phyloP scores from a whole-genome alignment of 2,329 filamentous ascomycete genomes.

The Trichoderma aggressivum region DNA sequence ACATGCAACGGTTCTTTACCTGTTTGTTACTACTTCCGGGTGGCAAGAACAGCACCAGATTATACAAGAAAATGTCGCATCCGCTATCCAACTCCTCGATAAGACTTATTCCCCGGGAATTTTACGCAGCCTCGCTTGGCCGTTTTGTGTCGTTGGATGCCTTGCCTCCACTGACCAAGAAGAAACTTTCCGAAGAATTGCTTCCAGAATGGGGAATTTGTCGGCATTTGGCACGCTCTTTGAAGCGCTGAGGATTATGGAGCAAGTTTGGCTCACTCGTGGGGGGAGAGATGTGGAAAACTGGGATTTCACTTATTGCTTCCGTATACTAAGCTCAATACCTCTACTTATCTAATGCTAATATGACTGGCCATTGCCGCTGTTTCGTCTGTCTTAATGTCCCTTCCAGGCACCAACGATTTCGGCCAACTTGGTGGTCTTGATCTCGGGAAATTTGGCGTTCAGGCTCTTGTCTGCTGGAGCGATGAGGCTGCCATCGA shows the following conservation, averaged over 20 bases:
- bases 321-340: background rate
- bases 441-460: background rate
- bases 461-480: conserved; percentile 7
- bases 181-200: background rate
- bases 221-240: background rate
- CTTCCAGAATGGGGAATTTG: background rate
- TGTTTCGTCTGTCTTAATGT: background rate
- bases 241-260: background rate
- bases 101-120: background rate
- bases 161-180: background rate
- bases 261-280: background rate
- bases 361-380: background rate
- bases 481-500: background rate
- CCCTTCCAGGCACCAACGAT: conserved; percentile 11
- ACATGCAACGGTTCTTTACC: background rate
- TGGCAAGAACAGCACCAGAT: background rate
- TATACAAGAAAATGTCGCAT: background rate
- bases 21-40: background rate
- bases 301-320: conserved; percentile 6
- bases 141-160: conserved; percentile 6
- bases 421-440: conserved; percentile 7
- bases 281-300: background rate
- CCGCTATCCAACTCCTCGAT: background rate
- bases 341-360: background rate
- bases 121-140: conserved; percentile 4